Evolutionary conservation across 2,329 filamentous ascomycete species (phyloP), one percentile per base, ranked within the genome.

Genomic region (Domatiomyces catenatus): DNA sequence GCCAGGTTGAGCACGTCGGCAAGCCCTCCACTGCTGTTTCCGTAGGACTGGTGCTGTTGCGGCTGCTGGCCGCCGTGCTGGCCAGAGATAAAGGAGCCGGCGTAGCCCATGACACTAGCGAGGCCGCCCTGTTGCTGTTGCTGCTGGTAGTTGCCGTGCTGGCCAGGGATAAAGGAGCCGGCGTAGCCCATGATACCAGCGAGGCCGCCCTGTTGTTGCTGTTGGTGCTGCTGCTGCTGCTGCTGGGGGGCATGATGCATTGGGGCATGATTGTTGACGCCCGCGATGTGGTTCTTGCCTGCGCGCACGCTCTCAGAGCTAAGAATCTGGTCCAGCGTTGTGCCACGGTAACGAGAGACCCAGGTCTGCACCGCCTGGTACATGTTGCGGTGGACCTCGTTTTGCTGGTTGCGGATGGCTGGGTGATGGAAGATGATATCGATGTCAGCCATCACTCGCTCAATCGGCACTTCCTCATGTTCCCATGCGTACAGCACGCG

Each of bases 401-500:
- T 71, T 50, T 74, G 72, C 50, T 84, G 80, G 59, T 92, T 77
- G 20, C 90, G 82, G 26, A 87, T 72, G 5, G 84, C 84, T 1
- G 92, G 92, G 63, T 98, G 92, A 65, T 98, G 92, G 70, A 96
- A 94, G 8, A 86, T 81, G 20, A 79, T 78, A 46, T 88, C 70
- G 42, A 93, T 79, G 58, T 96, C 90, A 55, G 86, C 74, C 55
- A 89, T 73, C 0, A 96, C 83, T 66, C 93, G 84, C 39, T 93
- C 78, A 3, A 92, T 83, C 0, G 86, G 79, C 0, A 94, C 81
- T 44, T 83, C 80, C 2, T 84, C 78, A 63, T 96, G 85, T 57
- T 96, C 86, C 87, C 89, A 96, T 2, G 89, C 90, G 63, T 90
- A 94, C 18, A 98, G 74, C 46, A 96, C 71, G 32, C 90, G 84